Evolutionary conservation across 257 asterid genomes (phyloP).

Genomic region (Solanum verrucosum): DNA sequence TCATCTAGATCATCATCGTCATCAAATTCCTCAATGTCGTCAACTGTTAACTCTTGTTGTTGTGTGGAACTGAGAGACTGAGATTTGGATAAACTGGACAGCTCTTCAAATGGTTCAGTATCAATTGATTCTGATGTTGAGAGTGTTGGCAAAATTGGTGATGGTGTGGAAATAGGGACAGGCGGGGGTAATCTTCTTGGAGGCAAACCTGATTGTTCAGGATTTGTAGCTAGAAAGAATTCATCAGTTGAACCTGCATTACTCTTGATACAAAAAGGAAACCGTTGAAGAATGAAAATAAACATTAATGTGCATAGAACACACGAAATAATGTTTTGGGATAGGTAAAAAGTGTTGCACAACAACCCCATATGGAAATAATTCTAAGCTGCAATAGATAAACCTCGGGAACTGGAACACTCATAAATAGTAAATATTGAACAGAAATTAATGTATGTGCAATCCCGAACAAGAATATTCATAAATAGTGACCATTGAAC

Average conservation of each 20-base stretch:
- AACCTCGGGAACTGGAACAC: neutral
- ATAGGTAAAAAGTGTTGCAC: neutral
- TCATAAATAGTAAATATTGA: neutral
- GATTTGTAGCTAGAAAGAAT: slow-evolving; percentile 74
- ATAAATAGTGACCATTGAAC: neutral
- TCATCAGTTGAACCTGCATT: slow-evolving; percentile 77
- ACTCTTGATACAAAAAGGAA: slow-evolving; percentile 35
- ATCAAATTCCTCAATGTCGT: slow-evolving; percentile 87
- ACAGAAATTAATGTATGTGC: neutral
- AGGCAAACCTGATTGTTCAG: slow-evolving; percentile 85
- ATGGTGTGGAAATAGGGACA: slow-evolving; percentile 34
- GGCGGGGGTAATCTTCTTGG: slow-evolving; percentile 82
- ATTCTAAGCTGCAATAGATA: neutral
- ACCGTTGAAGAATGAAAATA: neutral
- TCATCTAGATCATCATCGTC: slow-evolving; percentile 57
- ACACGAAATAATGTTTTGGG: neutral
- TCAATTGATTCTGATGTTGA: slow-evolving; percentile 52
- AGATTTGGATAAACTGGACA: slow-evolving; percentile 42
- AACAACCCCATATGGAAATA: neutral
- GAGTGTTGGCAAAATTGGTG: slow-evolving; percentile 49
- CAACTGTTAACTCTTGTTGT: slow-evolving; percentile 68
- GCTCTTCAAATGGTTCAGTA: slow-evolving; percentile 56
- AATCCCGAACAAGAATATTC: neutral
- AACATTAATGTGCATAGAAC: neutral
- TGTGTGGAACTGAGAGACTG: slow-evolving; percentile 53